Evolutionary conservation across 495 filamentous ascomycete genomes (phyloP), one percentile per base, ranked within the genome.

Genomic region (Penicillium canescens): DNA sequence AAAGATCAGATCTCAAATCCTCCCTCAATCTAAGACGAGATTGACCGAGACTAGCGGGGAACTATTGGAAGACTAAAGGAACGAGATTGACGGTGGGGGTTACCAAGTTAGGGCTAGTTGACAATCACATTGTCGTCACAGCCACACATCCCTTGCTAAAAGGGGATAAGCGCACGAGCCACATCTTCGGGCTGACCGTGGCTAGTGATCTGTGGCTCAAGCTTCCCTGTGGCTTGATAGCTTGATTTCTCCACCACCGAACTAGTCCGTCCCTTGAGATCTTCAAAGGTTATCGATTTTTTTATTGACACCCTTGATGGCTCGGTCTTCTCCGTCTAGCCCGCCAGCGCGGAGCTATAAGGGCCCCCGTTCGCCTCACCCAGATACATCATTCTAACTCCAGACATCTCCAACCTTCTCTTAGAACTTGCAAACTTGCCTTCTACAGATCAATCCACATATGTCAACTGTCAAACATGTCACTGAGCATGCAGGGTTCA

Each of bases 381-480:
- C 43, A 42, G 42, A 26, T 16, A 41, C 16, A 35, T 26, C 33
- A 35, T 26, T 39, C 28, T 42, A 51, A 46, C 52, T 43, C 45
- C 52, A 41, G 37, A 34, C 44, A 38, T 47, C 50, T 47, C 40
- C 28, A 38, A 38, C 33, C 23, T 35, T 53, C 11, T 18, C 18
- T 18, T 18, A 18, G 18, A 18, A 23, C 18, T 45, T 37, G 33
- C 38, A 44, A 33, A 23, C 34, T 36, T 24, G 21, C 16, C 35
- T 39, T 12, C 18, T 37, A n/a, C 28, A 20, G 3, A 10, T 40
- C 41, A 42, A 12, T 13, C 21, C 46, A 41, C 59, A 55, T 40
- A 72, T 75, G 69, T 63, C 66, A 41, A 66, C 57, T 50, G 46
- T 34, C 56, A 54, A 61, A 52, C 42, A 73, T 73, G 65, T 66